Conservation (phyloP, 306 rosid genomes). For the Casuarina equisetifolia region DNA sequence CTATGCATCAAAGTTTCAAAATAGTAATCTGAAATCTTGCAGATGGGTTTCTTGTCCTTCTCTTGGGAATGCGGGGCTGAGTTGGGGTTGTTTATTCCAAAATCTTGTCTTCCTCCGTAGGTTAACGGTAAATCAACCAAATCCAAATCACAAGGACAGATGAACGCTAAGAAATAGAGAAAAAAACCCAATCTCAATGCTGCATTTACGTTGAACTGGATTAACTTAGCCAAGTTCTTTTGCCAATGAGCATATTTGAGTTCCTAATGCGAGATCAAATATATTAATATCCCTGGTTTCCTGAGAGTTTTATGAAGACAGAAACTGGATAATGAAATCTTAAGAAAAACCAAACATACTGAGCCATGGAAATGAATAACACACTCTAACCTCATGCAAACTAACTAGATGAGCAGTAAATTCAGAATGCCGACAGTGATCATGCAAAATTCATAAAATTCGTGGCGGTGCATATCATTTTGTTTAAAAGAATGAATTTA, state of each 20-base stretch:
- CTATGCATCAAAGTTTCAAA: not conserved
- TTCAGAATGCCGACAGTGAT: not conserved
- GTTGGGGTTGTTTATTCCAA: not conserved
- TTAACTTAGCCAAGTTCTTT: no score
- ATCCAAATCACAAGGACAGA: no score
- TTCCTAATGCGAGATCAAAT: no score
- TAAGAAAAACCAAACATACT: not conserved
- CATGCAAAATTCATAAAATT: not conserved
- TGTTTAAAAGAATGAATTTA: not conserved
- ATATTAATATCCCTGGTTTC: no score
- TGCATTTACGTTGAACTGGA: no score
- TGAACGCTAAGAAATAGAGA: no score
- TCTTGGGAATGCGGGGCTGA: no score
- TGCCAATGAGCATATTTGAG: no score
- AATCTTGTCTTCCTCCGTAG: not conserved
- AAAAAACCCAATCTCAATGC: no score
- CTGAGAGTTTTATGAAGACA: no score
- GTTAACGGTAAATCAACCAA: no score
- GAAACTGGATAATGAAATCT: no score
- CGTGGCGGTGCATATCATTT: not conserved
- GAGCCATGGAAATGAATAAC: not conserved
- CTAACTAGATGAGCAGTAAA: not conserved
- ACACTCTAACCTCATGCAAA: not conserved
- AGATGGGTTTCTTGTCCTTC: not conserved
- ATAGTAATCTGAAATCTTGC: not conserved